These are phyloP conservation scores for Curvularia hawaiiensis DNA, from an alignment of 2,329 filamentous ascomycete genomes.

Conservation along the genomic window DNA sequence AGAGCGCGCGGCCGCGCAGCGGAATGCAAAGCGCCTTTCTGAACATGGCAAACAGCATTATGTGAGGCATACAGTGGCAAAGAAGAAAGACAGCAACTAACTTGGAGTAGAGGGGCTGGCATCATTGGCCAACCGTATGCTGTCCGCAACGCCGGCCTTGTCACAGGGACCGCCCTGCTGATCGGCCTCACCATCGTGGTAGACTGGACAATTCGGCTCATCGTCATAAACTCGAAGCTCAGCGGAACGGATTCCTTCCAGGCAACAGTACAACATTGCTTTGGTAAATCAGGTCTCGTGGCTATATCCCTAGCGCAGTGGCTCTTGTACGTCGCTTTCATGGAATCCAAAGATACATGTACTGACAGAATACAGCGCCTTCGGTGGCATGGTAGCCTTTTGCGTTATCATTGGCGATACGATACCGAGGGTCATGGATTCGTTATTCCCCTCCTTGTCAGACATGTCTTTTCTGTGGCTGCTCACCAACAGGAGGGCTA, in stretches of 20 bases:
- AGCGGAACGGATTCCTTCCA: conserved; percentile 94
- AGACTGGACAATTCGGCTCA: conserved; percentile 97
- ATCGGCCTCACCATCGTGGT: conserved; percentile 80
- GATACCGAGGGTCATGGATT: conserved; percentile 85
- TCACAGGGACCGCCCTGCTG: conserved; percentile 79
- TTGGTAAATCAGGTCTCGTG: conserved; percentile 83
- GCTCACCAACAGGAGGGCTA: conserved; percentile 77
- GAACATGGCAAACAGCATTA: conserved; percentile 99
- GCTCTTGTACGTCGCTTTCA: conserved; percentile 68
- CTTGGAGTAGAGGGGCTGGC: conserved; percentile 59
- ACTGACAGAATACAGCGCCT: conserved; percentile 63
- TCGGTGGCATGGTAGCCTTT: conserved; percentile 98
- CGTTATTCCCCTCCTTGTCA: conserved; percentile 77
- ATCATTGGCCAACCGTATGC: conserved; percentile 89
- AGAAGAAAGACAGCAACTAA: conserved; percentile 17
- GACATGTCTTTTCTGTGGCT: conserved; percentile 79
- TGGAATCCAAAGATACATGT: neutral
- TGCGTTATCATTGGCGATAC: conserved; percentile 97
- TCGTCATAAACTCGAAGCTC: conserved; percentile 96
- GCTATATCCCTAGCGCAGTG: conserved; percentile 93
- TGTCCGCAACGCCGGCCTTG: conserved; percentile 87
- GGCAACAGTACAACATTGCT: conserved; percentile 94
- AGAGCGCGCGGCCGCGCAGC: conserved; percentile 76
- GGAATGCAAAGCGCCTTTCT: conserved; percentile 89
- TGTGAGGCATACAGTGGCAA: conserved; percentile 50